Conservation (phyloP, 1,139 yeast genomes). For the Blastobotrys ciferrii region DNA sequence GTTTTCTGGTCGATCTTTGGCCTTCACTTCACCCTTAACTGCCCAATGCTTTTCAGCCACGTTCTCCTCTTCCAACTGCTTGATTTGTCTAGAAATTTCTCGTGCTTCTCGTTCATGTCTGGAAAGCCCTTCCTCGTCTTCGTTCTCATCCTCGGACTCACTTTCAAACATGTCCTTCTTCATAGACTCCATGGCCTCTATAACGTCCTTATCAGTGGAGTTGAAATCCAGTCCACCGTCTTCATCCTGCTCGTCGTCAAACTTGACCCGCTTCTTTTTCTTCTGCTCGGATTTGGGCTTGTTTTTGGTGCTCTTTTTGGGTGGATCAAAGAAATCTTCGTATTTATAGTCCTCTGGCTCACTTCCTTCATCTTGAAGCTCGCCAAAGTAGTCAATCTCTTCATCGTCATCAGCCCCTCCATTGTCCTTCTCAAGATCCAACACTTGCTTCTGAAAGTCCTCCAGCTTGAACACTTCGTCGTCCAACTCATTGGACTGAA, state of each 20-base stretch:
- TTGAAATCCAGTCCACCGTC: slow-evolving; percentile 62
- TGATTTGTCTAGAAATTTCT: slow-evolving; percentile 72
- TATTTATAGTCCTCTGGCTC: slow-evolving; percentile 35
- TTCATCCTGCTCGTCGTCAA: slow-evolving; percentile 42
- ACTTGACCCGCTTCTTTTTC: slow-evolving; percentile 29
- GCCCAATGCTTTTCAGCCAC: slow-evolving; percentile 93
- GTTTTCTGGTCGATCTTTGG: slow-evolving; percentile 78
- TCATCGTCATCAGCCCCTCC: slow-evolving; percentile 60
- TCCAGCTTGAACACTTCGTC: slow-evolving; percentile 86
- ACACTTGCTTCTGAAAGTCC: slow-evolving; percentile 76
- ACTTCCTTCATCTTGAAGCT: slow-evolving; percentile 47
- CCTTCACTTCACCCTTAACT: slow-evolving; percentile 85
- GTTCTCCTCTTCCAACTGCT: slow-evolving; percentile 76
- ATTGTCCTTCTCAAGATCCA: slow-evolving; percentile 59
- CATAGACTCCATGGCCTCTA: slow-evolving; percentile 52
- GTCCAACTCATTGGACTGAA: slow-evolving; percentile 67
- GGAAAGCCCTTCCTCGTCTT: slow-evolving; percentile 51
- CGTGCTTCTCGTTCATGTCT: slow-evolving; percentile 82
- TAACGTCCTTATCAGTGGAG: slow-evolving; percentile 49
- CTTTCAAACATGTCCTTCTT: slow-evolving; percentile 57
- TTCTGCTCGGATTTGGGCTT: slow-evolving; percentile 19
- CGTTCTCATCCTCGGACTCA: slow-evolving; percentile 35
- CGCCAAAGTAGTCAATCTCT: slow-evolving; percentile 69
- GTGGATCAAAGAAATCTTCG: slow-evolving; percentile 42
- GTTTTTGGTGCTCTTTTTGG: slow-evolving; percentile 27